phyloP scores from a whole-genome alignment of 2,329 filamentous ascomycete species.

The Fusarium agapanthi region DNA sequence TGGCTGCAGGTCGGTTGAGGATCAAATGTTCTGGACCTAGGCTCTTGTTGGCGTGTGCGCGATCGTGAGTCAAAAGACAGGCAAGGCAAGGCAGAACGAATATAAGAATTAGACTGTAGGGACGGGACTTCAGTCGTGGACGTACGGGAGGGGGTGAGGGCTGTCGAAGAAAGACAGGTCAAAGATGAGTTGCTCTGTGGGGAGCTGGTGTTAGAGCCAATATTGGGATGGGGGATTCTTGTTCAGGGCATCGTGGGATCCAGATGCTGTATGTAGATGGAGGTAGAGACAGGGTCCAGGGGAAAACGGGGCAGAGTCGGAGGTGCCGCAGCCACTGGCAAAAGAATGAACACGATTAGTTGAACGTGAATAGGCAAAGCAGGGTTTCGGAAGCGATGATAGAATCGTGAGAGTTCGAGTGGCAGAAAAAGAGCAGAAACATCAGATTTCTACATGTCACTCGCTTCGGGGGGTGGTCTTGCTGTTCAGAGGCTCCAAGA shows the following conservation, averaged over 20 bases:
- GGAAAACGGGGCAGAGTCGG: constrained; percentile 20
- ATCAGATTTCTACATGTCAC: constrained; percentile 37
- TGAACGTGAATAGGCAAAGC: constrained; percentile 24
- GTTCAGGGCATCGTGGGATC: constrained; percentile 32
- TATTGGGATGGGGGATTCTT: constrained; percentile 24
- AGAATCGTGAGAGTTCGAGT: constrained; percentile 32
- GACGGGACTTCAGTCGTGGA: constrained; percentile 7
- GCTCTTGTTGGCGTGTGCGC: constrained; percentile 32
- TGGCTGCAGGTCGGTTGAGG: constrained; percentile 33
- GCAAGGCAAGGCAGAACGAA: constrained; percentile 11
- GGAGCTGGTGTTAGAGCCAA: constrained; percentile 23
- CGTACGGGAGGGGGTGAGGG: constrained; percentile 20
- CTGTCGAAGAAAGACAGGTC: constrained; percentile 6
- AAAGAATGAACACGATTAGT: constrained; percentile 27
- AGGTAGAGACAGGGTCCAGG: constrained; percentile 34
- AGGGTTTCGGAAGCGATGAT: constrained; percentile 37
- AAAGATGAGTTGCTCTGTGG: constrained; percentile 12
- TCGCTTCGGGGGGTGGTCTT: constrained; percentile 31
- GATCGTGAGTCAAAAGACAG: constrained; percentile 18
- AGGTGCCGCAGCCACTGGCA: constrained; percentile 38
- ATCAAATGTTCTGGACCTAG: constrained; percentile 39
- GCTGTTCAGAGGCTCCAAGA: constrained; percentile 16
- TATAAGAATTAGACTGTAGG: constrained; percentile 22
- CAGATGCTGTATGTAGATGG: constrained; percentile 26
- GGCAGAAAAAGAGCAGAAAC: constrained; percentile 36